Evolutionary conservation across 2,329 filamentous ascomycete species (phyloP), one percentile per base, ranked within the genome.

Genomic region (Verticillium isaacii): DNA sequence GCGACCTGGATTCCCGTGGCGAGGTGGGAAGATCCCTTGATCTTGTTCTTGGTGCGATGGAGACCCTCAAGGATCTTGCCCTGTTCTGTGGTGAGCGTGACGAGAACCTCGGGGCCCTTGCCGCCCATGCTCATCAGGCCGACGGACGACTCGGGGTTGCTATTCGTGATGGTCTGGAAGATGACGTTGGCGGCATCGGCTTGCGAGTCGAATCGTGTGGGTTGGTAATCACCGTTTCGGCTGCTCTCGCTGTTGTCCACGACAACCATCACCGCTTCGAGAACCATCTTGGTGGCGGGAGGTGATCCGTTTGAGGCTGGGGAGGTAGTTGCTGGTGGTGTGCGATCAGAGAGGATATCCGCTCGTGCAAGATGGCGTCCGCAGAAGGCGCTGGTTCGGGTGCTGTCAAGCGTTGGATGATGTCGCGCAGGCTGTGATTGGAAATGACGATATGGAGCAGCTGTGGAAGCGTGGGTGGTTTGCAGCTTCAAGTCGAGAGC

Each of bases 181-280:
- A 98, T 89, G 71, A 97, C 89, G 78, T 91, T 95, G 72, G 96
- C 92, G 61, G 94, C 93, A 78, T 99, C 95, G 69, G 92, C 85
- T 84, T 99, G 95, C 70, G 95, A 93, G 79, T 97, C 93, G 84
- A 93, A 99, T 78, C 95, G 88, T 68, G 93, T 96, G 63, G 95
- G 94, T 73, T 91, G 90, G 76, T 84, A 85, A 77, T 99, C 95
- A 74, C 96, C 95, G 80, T 99, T 99, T 75, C 95, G 89, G 82
- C 92, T 96, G 81, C 91, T 93, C 82, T 99, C 95, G 82, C 93
- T 97, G 85, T 98, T 99, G 85, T 99, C 95, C 73, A 98, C 92
- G 85, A 98, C 89, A 78, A 99, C 92, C 93, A 99, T 98, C 66
- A 96, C 96, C 81, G 95, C 96, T 88, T 99, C 95, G 79, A 99